Percentiles rank a stretch among this genome's conserved stretches.
phyloP scores from a whole-genome alignment of 805 yeast genomes.

The Candida insectalens region DNA sequence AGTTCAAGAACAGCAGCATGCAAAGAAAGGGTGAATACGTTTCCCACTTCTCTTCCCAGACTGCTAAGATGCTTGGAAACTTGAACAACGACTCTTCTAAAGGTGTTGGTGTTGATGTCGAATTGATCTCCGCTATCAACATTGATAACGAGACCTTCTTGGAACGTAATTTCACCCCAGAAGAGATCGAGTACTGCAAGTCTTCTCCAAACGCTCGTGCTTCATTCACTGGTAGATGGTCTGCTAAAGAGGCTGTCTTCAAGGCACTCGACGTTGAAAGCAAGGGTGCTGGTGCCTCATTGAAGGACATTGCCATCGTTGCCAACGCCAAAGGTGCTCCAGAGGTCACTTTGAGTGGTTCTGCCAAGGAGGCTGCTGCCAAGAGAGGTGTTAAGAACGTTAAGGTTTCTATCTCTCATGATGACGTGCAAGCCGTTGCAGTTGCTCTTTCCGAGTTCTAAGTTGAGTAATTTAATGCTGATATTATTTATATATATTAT shows the following conservation, averaged over 20 bases:
- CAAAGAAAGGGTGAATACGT: conserved; percentile 38
- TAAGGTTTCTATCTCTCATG: conserved; percentile 89
- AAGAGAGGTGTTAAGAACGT: conserved; percentile 60
- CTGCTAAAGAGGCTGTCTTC: conserved; percentile 98
- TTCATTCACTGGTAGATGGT: conserved; percentile 96
- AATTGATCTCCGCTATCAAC: conserved; percentile 73
- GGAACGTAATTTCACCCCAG: conserved; percentile 81
- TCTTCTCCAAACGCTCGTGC: conserved; percentile 72
- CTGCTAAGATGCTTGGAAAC: conserved; percentile 51
- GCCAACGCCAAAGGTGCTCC: conserved; percentile 77
- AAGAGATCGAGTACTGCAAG: conserved; percentile 72
- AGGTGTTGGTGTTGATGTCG: conserved; percentile 96
- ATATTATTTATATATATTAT: too few species aligned
- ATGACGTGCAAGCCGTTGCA: conserved; percentile 95
- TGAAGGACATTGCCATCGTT: conserved; percentile 81
- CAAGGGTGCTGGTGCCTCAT: conserved; percentile 91
- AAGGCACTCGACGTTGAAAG: conserved; percentile 85
- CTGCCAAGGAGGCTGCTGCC: conserved; percentile 66
- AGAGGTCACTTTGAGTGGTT: conserved; percentile 63
- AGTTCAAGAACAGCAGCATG: conserved; percentile 38
- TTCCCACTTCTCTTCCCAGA: conserved; percentile 38
- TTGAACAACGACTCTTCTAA: conserved; percentile 44
- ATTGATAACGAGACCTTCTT: conserved; percentile 84
- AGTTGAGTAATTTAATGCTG: conserved; percentile 1
- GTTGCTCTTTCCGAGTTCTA: conserved; percentile 72